A percentile compares a stretch with the other conserved stretches of the same genome.
phyloP scores from a whole-genome alignment of 495 filamentous ascomycete species.

The Xylaria scruposa region DNA sequence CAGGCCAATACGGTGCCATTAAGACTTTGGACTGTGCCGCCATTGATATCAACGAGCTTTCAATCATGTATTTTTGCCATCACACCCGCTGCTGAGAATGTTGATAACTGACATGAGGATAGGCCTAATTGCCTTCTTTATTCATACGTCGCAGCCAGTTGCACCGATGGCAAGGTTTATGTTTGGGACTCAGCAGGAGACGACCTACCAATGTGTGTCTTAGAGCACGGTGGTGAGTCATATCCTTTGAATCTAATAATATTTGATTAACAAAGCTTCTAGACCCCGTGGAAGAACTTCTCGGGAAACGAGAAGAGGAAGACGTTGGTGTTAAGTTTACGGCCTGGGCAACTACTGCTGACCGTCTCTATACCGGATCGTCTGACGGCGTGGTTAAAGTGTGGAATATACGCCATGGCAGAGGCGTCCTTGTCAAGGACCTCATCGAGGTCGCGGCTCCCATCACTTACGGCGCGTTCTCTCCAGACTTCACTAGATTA shows the following conservation, averaged over 20 bases:
- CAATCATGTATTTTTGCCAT: slow-evolving; percentile 55
- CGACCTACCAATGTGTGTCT: slow-evolving; percentile 64
- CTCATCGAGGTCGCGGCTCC: slow-evolving; percentile 56
- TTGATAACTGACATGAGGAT: slow-evolving; percentile 43
- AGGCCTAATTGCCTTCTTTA: slow-evolving; percentile 53
- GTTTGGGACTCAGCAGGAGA: slow-evolving; percentile 78
- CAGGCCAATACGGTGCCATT: slow-evolving; percentile 44
- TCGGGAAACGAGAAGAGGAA: slow-evolving; percentile 65
- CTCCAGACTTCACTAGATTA: slow-evolving; percentile 71
- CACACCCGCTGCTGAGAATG: slow-evolving; percentile 41
- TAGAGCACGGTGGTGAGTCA: slow-evolving; percentile 66
- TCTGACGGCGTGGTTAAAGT: slow-evolving; percentile 87
- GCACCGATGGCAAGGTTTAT: slow-evolving; percentile 82
- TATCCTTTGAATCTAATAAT: slow-evolving; percentile 1
- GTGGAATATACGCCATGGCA: slow-evolving; percentile 72
- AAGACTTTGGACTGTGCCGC: slow-evolving; percentile 73
- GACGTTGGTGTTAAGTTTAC: slow-evolving; percentile 85
- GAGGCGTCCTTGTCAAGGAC: slow-evolving; percentile 68
- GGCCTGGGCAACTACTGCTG: slow-evolving; percentile 73
- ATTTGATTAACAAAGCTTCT: slow-evolving; percentile 26
- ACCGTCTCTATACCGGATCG: slow-evolving; percentile 85
- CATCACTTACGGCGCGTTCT: slow-evolving; percentile 73
- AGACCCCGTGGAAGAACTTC: slow-evolving; percentile 66
- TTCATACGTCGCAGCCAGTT: slow-evolving; percentile 76
- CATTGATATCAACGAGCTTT: slow-evolving; percentile 85